phyloP scores from a whole-genome alignment of 306 rosid species.

The Begonia loranthoides region DNA sequence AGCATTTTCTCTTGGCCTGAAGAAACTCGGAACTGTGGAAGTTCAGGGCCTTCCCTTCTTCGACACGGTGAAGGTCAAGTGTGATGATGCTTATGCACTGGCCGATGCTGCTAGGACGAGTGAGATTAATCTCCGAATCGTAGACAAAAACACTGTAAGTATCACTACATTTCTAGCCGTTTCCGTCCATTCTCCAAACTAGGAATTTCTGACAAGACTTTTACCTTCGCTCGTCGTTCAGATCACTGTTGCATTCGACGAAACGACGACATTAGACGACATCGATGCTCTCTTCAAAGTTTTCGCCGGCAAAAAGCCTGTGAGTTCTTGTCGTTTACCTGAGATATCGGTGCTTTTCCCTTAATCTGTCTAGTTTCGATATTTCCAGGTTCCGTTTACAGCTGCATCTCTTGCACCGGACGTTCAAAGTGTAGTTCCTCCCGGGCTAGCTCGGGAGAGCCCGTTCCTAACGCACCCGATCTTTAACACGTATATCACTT shows the following conservation, averaged over 20 bases:
- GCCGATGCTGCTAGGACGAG: constrained; percentile 59
- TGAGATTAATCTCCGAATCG: constrained; percentile 60
- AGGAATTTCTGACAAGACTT: constrained; percentile 8
- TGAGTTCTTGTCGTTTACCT: constrained; percentile 14
- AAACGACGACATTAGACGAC: constrained; percentile 91
- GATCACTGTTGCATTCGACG: constrained; percentile 89
- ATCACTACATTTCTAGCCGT: constrained; percentile 5
- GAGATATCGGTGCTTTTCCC: background rate
- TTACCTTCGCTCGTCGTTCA: constrained; percentile 22
- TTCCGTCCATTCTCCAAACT: constrained; percentile 2
- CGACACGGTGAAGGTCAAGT: constrained; percentile 82
- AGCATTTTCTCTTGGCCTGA: constrained; percentile 66
- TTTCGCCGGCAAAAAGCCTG: constrained; percentile 53
- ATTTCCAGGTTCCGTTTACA: constrained; percentile 65
- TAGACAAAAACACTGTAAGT: constrained; percentile 71
- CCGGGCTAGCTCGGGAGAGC: constrained; percentile 60
- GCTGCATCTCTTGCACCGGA: constrained; percentile 91
- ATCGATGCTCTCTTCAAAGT: constrained; percentile 82
- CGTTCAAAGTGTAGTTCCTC: constrained; percentile 52
- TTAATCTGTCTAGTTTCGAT: background rate
- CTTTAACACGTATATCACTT: constrained; percentile 63
- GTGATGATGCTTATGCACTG: constrained; percentile 55
- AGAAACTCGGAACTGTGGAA: constrained; percentile 80
- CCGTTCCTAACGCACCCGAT: constrained; percentile 75
- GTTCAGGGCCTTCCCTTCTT: constrained; percentile 91